phyloP scores from a whole-genome alignment of 768 basidiomycete species.

The Russula griseocarnosa region DNA sequence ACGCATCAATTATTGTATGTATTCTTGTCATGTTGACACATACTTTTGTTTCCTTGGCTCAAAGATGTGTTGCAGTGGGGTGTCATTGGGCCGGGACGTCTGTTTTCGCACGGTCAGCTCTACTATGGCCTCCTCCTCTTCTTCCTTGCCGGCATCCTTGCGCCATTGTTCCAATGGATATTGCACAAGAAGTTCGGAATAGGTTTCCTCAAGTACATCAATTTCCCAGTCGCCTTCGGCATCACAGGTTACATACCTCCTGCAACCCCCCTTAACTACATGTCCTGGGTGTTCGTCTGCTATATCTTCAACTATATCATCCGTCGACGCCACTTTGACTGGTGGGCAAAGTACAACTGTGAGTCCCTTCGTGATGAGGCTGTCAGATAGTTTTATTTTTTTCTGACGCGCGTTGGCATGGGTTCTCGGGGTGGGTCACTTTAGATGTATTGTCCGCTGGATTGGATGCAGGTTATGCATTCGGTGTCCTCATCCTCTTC shows the following conservation, averaged over 20 bases:
- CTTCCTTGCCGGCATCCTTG: slow-evolving; percentile 71
- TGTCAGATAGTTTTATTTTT: slow-evolving; percentile 32
- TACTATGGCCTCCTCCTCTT: slow-evolving; percentile 51
- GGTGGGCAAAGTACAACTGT: slow-evolving; percentile 42
- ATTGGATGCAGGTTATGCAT: slow-evolving; percentile 61
- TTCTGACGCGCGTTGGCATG: background rate
- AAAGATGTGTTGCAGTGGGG: slow-evolving; percentile 39
- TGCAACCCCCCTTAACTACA: slow-evolving; percentile 28
- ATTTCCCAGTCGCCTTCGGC: slow-evolving; percentile 45
- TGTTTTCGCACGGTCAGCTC: slow-evolving; percentile 7
- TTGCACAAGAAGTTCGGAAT: slow-evolving; percentile 32
- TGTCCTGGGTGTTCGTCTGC: slow-evolving; percentile 38
- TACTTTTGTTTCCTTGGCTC: background rate
- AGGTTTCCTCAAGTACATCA: slow-evolving; percentile 51
- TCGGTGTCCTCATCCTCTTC: slow-evolving; percentile 36
- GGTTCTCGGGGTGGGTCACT: too few species aligned
- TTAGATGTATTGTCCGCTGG: slow-evolving; percentile 67
- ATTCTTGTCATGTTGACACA: too few species aligned
- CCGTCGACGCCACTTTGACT: slow-evolving; percentile 38
- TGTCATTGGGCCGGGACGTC: slow-evolving; percentile 66
- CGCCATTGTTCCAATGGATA: slow-evolving; percentile 54
- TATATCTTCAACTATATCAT: slow-evolving; percentile 40
- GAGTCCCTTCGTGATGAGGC: slow-evolving; percentile 1
- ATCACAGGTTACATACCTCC: background rate
- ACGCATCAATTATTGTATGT: slow-evolving; percentile 69